Percentiles rank a stretch among this genome's conserved stretches.
Conservation (phyloP, 116 monocot species). For the Zostera marina region DNA sequence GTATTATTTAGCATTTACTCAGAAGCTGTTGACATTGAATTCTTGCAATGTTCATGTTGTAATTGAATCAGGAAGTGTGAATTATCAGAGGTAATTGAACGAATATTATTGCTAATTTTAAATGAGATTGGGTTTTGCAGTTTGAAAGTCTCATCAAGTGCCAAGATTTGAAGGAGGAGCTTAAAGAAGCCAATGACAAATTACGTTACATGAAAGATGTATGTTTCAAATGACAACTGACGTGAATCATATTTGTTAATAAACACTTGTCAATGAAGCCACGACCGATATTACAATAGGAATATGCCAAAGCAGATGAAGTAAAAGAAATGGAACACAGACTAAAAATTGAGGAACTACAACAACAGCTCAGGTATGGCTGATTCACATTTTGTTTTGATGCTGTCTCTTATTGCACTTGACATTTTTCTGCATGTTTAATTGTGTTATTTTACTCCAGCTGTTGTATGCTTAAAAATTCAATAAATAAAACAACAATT, state of each 20-base stretch:
- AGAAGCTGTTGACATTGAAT: too few species aligned
- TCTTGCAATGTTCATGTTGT: not conserved
- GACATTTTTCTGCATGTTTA: constrained; percentile 1
- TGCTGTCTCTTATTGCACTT: not conserved
- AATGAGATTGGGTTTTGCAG: constrained; percentile 8
- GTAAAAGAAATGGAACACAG: constrained; percentile 18
- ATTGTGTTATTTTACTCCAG: constrained; percentile 10
- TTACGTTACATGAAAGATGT: constrained; percentile 28
- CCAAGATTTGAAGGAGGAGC: constrained; percentile 38
- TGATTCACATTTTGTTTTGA: not conserved
- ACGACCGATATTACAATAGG: constrained; percentile 14
- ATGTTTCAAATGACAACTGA: constrained; percentile 3
- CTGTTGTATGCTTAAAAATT: constrained; percentile 22
- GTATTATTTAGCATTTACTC: too few species aligned
- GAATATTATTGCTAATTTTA: not conserved
- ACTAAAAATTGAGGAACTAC: constrained; percentile 33
- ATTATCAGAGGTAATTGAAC: not conserved
- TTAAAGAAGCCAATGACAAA: constrained; percentile 23
- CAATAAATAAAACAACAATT: constrained; percentile 20
- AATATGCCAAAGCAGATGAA: constrained; percentile 25
- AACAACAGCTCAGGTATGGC: constrained; percentile 33
- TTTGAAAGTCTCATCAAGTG: constrained; percentile 26
- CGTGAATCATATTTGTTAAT: not conserved
- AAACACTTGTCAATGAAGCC: not conserved
- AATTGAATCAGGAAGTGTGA: not conserved